A percentile compares a stretch with the other conserved stretches of the same genome.
These are phyloP conservation scores for Cyclotella cryptica DNA, from an alignment of 108 stramenopile genomes.

Conservation along the genomic window DNA sequence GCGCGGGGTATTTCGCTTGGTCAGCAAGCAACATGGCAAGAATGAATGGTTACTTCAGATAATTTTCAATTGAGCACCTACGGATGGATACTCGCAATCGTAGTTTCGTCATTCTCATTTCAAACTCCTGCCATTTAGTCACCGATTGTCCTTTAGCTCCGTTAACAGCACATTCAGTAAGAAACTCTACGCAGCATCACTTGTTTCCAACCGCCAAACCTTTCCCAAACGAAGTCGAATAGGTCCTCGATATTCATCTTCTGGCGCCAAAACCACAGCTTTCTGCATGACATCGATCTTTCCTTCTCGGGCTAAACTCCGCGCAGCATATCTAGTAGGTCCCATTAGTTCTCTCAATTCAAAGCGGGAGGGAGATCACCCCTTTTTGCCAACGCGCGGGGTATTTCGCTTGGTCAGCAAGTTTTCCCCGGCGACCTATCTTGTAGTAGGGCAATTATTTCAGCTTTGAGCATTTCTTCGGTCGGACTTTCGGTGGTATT, in stretches of 20 bases:
- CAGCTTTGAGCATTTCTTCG: conserved; percentile 34
- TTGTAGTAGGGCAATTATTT: conserved; percentile 37
- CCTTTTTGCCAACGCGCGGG: conserved; percentile 35
- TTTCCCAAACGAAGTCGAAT: conserved; percentile 47
- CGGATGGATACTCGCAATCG: too few species aligned
- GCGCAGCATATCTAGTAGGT: conserved; percentile 50
- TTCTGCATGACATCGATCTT: conserved; percentile 49
- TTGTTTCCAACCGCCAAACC: conserved; percentile 1
- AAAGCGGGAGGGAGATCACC: conserved; percentile 28
- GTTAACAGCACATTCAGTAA: too few species aligned
- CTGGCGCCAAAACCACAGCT: conserved; percentile 23
- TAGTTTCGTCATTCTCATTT: conserved; percentile 29
- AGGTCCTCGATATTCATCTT: conserved; percentile 54
- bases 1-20: conserved; percentile 54
- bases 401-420: conserved; percentile 61
- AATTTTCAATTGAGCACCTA: too few species aligned
- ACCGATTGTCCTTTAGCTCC: background rate
- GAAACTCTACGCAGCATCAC: background rate
- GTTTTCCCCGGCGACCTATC: conserved; percentile 40
- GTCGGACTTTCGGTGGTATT: background rate
- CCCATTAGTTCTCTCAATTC: conserved; percentile 50
- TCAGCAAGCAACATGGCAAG: too few species aligned
- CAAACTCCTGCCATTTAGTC: background rate
- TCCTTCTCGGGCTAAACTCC: conserved; percentile 29
- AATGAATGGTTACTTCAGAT: too few species aligned